These are phyloP conservation scores for Aspergillaceae sp. DNA, from an alignment of 2,329 filamentous ascomycete species.

Conservation along the genomic window DNA sequence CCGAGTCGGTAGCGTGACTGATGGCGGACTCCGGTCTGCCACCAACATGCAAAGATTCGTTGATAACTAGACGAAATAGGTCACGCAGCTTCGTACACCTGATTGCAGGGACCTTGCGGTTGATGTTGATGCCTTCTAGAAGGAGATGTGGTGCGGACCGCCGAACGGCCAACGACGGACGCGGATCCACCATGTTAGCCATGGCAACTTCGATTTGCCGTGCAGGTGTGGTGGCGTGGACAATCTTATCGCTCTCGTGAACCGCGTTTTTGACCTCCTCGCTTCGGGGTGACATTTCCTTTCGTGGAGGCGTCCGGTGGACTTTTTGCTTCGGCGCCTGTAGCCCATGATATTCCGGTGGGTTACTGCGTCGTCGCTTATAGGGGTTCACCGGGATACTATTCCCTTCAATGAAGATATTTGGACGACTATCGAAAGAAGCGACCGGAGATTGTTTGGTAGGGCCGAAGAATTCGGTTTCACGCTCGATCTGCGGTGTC, in stretches of 20 bases:
- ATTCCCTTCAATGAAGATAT: constrained; percentile 35
- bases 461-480: constrained; percentile 24
- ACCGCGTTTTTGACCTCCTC: constrained; percentile 35
- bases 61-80: constrained; percentile 38
- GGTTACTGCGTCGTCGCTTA: constrained; percentile 38
- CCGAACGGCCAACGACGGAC: constrained; percentile 27
- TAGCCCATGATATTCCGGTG: constrained; percentile 26
- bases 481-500: constrained; percentile 41
- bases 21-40: constrained; percentile 41
- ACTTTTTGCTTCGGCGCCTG: constrained; percentile 30
- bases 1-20: constrained; percentile 34
- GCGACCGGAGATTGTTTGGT: constrained; percentile 14
- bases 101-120: constrained; percentile 26
- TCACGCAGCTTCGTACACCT: constrained; percentile 39
- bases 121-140: constrained; percentile 29
- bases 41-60: constrained; percentile 41
- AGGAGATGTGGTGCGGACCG: constrained; percentile 28
- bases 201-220: constrained; percentile 33
- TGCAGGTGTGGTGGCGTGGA: constrained; percentile 27
- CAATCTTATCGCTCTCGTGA: constrained; percentile 35
- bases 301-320: constrained; percentile 21
- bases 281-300: constrained; percentile 31
- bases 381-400: constrained; percentile 36
- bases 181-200: constrained; percentile 29
- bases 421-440: constrained; percentile 28